A percentile compares a stretch with the other conserved stretches of the same genome.
Evolutionary conservation across 495 filamentous ascomycete species (phyloP).

Genomic region (Xylaria acuta): DNA sequence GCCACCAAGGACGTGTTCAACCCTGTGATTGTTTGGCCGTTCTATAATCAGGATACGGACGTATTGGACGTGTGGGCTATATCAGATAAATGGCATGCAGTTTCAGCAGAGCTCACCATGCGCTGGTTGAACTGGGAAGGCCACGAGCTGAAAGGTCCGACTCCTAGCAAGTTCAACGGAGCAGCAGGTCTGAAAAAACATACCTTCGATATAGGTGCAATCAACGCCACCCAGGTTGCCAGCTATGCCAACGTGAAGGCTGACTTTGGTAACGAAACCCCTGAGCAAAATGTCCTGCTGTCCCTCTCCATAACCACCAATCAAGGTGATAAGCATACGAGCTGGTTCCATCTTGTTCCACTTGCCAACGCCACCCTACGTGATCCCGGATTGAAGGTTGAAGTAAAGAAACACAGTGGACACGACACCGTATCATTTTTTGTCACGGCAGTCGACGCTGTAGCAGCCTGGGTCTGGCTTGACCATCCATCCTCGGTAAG

Average conservation of each 20-base stretch:
- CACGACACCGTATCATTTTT: not conserved
- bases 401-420: not conserved
- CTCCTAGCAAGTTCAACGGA: not conserved
- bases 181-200: not conserved
- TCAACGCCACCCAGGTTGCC: not conserved
- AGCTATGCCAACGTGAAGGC: not conserved
- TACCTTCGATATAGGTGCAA: slow-evolving; percentile 1
- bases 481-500: slow-evolving; percentile 8
- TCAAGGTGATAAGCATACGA: slow-evolving; percentile 5
- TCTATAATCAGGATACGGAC: slow-evolving; percentile 62
- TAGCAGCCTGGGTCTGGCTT: slow-evolving; percentile 6
- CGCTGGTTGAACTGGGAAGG: slow-evolving; percentile 2
- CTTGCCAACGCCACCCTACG: not conserved
- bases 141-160: not conserved
- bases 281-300: not conserved
- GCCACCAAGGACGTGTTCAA: slow-evolving; percentile 66
- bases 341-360: slow-evolving; percentile 6
- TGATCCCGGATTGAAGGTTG: not conserved
- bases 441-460: slow-evolving; percentile 3
- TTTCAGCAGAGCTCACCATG: slow-evolving; percentile 9
- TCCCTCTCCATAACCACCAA: slow-evolving; percentile 2
- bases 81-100: slow-evolving; percentile 58
- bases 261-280: not conserved
- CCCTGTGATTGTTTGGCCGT: slow-evolving; percentile 66
- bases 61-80: slow-evolving; percentile 66